Evolutionary conservation across 2,329 filamentous ascomycete genomes (phyloP), one percentile per base, ranked within the genome.

Genomic region (Dendryphion nanum): DNA sequence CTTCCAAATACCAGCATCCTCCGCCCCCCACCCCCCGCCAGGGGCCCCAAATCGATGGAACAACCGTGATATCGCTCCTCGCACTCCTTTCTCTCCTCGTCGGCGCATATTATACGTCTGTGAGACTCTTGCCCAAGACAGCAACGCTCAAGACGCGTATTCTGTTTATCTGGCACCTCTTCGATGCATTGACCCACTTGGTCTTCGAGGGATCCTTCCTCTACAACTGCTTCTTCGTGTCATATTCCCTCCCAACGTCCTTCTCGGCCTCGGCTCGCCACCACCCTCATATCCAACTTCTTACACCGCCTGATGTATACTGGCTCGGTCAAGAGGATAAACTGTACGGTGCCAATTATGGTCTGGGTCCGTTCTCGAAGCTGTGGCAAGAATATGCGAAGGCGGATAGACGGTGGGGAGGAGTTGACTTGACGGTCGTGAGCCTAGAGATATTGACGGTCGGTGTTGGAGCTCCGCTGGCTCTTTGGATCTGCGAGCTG

Each of bases 111-210:
- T 18, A 68, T 19, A 64, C 72, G 36, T 77, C 76, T 29, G 53
- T 67, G 14, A 53, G 57, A 29, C 60, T 77, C 7, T 72, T 85
- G 18, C 78, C 83, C 4, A 59, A 68, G 14, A 57, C 72, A 1
- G 72, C 81, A 8, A 68, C 77, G 1, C 61, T 70, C 24, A 78
- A 81, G 35, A 75, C 76, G 39, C 88, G 89, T 45, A 71, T 86
- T 61, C 82, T 96, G 48, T 95, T 95, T 76, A 79, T 94, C 69
- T 96, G 91, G 91, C 90, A 96, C 71, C 78, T 87, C 24, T 94
- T 95, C 70, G 90, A 96, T 66, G 88, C 88, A 20, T 77, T 96
- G 30, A 91, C 90, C 57, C 93, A 98, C 72, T 81, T 94, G 67
- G 74, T 89, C 63, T 85, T 97, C 63, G 91, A 97, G 71, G 90